Base-by-base conservation (phyloP, 108 stramenopile species). In the Epithemia pelagica region DNA sequence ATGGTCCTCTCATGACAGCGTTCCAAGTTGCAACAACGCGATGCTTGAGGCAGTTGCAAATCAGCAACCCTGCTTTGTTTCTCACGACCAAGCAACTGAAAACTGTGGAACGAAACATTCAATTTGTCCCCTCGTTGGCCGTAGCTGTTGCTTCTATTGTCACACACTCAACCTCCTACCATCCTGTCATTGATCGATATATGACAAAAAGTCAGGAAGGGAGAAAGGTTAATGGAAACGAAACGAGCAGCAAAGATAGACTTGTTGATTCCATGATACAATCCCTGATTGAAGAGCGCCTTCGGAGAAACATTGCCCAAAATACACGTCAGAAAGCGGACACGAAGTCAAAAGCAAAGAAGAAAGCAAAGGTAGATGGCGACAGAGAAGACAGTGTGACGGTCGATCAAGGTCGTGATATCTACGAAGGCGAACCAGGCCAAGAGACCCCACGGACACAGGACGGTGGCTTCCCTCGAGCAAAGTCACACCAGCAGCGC, bases 11-110 rank as follows among this genome's bases (percentile, higher is more conserved):
- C 65, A 72, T 79, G 65, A 64, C 69, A 51, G 87, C 92, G 5
- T 54, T 94, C 22, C 81, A 90, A 31, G 77, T 70, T 30, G 87
- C 74, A 10, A 61, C 90, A 28, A 69, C 73, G 32, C 75, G 77
- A 10, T 90, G 92, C 61, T 66, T 94, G 10, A 76, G 82, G 57
- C 80, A 77, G 52, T 78, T 94, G 0, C 92, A 90, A 69, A 61
- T 27, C 8, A 73, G 87, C 23, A 94, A 87, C 61, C 87, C 89
- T 10, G 61, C 61, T 10, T 80, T 94, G 21, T 61, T 94, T 2
- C 65, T 94, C 29, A 87, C 89, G 10, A 71, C 88, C 18, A 55
- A 73, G 26, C 82, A 89, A 31, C 65, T 94, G 25, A 87, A 81
- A 55, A 52, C 69, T 30, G 65, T 79, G 10, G 87, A 84, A 62